Evolutionary conservation across 192 early-diverging fungal species (phyloP).

Genomic region (Gigaspora rosea): DNA sequence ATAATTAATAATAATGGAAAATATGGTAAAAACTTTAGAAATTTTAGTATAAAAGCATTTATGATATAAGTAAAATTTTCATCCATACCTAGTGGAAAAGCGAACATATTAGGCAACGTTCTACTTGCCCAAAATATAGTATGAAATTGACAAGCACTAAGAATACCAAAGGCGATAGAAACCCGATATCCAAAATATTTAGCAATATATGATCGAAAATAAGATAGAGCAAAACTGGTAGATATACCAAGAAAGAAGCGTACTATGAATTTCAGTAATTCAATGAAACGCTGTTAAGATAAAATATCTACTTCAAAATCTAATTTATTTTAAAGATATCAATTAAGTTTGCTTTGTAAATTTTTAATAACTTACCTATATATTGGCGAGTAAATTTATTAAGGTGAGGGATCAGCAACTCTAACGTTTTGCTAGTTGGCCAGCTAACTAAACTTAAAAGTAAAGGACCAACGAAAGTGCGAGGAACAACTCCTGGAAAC

Average conservation of each 20-base stretch:
- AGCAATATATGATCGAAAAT: conserved; percentile 53
- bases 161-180: conserved; percentile 51
- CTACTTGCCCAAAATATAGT: conserved; percentile 86
- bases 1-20: no score
- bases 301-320: no score
- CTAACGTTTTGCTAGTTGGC: conserved; percentile 46
- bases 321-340: no score
- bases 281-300: no score
- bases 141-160: conserved; percentile 81
- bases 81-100: conserved; percentile 60
- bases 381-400: conserved; percentile 42
- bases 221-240: conserved; percentile 50
- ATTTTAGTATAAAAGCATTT: no score
- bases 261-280: conserved; percentile 19
- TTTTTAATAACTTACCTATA: conserved; percentile 38
- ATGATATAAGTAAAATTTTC: not conserved
- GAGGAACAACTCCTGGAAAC: conserved; percentile 95
- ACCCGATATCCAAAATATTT: conserved; percentile 59
- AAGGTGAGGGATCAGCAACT: conserved; percentile 27
- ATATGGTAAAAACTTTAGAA: no score
- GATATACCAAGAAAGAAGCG: conserved; percentile 56
- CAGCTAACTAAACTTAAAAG: conserved; percentile 52
- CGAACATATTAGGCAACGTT: conserved; percentile 87
- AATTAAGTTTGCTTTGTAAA: not conserved
- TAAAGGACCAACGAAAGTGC: conserved; percentile 88